Evolutionary conservation across 2,329 filamentous ascomycete genomes (phyloP).

Genomic region (Mycosphaerella arachidis): DNA sequence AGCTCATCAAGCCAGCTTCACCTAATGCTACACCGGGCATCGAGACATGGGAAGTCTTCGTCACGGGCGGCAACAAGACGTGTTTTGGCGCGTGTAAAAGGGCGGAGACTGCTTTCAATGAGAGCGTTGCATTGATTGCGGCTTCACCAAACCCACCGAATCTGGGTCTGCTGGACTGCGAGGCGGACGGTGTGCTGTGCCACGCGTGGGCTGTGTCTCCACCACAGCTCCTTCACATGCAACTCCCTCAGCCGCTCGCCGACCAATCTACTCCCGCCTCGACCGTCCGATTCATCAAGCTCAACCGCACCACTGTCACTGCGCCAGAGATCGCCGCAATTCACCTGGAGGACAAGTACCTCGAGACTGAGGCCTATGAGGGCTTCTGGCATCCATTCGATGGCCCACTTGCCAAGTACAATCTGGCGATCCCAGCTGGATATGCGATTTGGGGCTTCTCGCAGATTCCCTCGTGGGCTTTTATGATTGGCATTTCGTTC

Average conservation of each 20-base stretch:
- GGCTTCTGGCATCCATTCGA: conserved; percentile 74
- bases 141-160: conserved; percentile 59
- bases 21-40: conserved; percentile 54
- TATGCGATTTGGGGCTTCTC: conserved; percentile 62
- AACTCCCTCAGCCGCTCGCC: conserved; percentile 55
- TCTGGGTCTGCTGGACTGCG: conserved; percentile 68
- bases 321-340: conserved; percentile 59
- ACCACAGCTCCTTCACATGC: conserved; percentile 62
- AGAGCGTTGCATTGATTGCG: conserved; percentile 52
- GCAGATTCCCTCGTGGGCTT: conserved; percentile 45
- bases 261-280: conserved; percentile 61
- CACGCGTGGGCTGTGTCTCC: conserved; percentile 65
- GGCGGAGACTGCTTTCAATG: conserved; percentile 58
- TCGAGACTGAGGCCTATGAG: conserved; percentile 51
- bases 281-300: conserved; percentile 59
- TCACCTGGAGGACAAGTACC: conserved; percentile 55
- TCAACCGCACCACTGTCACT: conserved; percentile 67
- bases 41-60: conserved; percentile 71
- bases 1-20: conserved; percentile 60
- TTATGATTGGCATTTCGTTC: conserved; percentile 11
- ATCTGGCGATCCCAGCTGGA: conserved; percentile 59
- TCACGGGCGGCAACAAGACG: conserved; percentile 73
- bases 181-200: conserved; percentile 69
- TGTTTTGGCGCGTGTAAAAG: conserved; percentile 66
- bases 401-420: conserved; percentile 59